phyloP scores from a whole-genome alignment of 805 yeast species.

The Suhomyces sp. region DNA sequence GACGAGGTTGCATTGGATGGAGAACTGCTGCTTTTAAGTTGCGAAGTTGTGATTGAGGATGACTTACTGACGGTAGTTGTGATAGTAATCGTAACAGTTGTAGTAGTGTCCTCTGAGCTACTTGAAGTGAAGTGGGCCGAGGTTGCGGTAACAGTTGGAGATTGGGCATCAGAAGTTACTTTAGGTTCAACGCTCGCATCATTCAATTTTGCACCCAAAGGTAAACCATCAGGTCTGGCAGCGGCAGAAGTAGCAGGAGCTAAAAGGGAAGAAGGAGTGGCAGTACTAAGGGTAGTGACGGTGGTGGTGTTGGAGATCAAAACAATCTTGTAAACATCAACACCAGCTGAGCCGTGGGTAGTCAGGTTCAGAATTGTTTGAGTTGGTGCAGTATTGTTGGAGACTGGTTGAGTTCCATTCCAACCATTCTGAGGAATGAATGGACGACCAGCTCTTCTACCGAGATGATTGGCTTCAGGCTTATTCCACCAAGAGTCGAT shows the following conservation, averaged over 20 bases:
- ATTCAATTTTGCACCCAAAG: not conserved
- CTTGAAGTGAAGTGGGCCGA: not conserved
- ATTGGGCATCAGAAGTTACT: not conserved
- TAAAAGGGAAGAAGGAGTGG: not conserved
- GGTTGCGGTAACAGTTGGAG: not conserved
- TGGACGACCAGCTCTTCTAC: slow-evolving; percentile 1
- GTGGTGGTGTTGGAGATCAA: slow-evolving; percentile 1
- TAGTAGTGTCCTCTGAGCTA: slow-evolving; percentile 2
- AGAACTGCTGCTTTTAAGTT: too few species aligned
- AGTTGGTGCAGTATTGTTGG: too few species aligned
- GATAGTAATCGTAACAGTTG: not conserved
- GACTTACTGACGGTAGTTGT: slow-evolving; percentile 1
- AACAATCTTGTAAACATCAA: not conserved
- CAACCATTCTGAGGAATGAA: slow-evolving; percentile 1
- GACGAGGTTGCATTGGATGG: too few species aligned
- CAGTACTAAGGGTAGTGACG: not conserved
- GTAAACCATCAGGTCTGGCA: not conserved
- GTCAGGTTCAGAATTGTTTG: too few species aligned
- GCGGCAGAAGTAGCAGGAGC: not conserved
- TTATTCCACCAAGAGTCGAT: not conserved
- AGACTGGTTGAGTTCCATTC: slow-evolving; percentile 1
- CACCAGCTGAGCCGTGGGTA: too few species aligned
- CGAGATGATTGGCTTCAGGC: not conserved
- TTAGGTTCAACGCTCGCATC: too few species aligned
- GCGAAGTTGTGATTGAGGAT: too few species aligned